A percentile compares a stretch with the other conserved stretches of the same genome.
Conservation (phyloP, 371 early-diverging fungal genomes). For the Actinomortierella wolfii region DNA sequence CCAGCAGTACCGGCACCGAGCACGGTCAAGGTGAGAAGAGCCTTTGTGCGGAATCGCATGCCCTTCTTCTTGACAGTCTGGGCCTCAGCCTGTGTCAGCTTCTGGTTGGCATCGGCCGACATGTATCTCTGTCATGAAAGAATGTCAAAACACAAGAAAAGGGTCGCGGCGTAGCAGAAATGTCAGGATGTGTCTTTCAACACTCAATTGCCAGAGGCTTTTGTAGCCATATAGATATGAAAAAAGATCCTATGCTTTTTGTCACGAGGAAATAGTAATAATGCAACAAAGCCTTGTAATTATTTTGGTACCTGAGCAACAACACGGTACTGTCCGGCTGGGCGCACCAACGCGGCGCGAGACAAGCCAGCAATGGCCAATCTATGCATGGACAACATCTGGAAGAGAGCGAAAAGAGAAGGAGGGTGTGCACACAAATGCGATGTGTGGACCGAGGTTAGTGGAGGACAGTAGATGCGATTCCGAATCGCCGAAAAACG, state of each 20-base stretch:
- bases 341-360: constrained; percentile 27
- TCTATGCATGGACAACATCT: constrained; percentile 38
- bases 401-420: neutral
- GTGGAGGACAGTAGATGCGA: no score
- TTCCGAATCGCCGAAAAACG: no score
- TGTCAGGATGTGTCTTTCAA: neutral
- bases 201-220: no score
- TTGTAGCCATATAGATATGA: no score
- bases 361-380: constrained; percentile 34
- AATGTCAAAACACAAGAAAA: neutral
- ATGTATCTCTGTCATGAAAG: constrained; percentile 26
- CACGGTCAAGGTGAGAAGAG: constrained; percentile 36
- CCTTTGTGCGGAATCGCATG: constrained; percentile 46
- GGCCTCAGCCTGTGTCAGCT: constrained; percentile 25
- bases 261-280: neutral
- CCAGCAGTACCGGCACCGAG: constrained; percentile 39
- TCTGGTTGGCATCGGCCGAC: constrained; percentile 29
- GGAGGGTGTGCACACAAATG: no score
- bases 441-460: no score
- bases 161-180: neutral
- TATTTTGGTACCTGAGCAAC: constrained; percentile 35
- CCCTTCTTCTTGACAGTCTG: constrained; percentile 24
- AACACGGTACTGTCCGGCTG: constrained; percentile 38
- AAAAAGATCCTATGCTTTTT: neutral
- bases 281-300: neutral